A percentile compares a stretch with the other conserved stretches of the same genome.
Conservation (phyloP, 176 grass and related monocot genomes). For the Areca catechu region DNA sequence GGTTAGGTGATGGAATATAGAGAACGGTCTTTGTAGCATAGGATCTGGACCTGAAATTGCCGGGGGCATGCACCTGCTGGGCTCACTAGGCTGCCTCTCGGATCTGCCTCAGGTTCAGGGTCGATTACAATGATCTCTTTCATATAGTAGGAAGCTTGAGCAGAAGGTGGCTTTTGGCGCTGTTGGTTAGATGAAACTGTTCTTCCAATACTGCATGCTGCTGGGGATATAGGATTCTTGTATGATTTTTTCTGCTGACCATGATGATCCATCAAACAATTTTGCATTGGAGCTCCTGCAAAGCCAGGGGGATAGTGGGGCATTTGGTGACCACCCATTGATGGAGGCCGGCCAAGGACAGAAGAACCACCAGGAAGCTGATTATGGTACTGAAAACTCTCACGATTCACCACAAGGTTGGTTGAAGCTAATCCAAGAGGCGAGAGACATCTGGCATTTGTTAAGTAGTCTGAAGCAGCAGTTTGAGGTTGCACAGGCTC, state of each 20-base stretch:
- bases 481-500: slow-evolving; percentile 48
- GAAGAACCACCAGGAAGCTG: slow-evolving; percentile 31
- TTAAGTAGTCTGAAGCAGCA: slow-evolving; percentile 35
- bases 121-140: slow-evolving; percentile 71
- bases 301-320: slow-evolving; percentile 12
- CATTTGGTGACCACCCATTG: slow-evolving; percentile 25
- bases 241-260: slow-evolving; percentile 28
- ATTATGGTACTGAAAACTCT: slow-evolving; percentile 11
- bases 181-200: too few relatives aligned
- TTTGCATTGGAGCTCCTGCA: slow-evolving; percentile 26
- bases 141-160: slow-evolving; percentile 38
- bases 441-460: slow-evolving; percentile 30
- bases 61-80: slow-evolving; percentile 21
- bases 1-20: slow-evolving; percentile 47
- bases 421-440: slow-evolving; percentile 39
- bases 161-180: slow-evolving; percentile 7
- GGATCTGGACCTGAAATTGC: slow-evolving; percentile 30
- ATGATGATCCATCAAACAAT: slow-evolving; percentile 31
- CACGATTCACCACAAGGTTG: slow-evolving; percentile 1
- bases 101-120: slow-evolving; percentile 37
- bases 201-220: too few relatives aligned
- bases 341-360: slow-evolving; percentile 31
- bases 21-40: slow-evolving; percentile 32
- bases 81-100: slow-evolving; percentile 24
- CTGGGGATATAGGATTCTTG: slow-evolving; percentile 4